Conservation (phyloP, 768 basidiomycete genomes). For the Podaxis mareebaensis region DNA sequence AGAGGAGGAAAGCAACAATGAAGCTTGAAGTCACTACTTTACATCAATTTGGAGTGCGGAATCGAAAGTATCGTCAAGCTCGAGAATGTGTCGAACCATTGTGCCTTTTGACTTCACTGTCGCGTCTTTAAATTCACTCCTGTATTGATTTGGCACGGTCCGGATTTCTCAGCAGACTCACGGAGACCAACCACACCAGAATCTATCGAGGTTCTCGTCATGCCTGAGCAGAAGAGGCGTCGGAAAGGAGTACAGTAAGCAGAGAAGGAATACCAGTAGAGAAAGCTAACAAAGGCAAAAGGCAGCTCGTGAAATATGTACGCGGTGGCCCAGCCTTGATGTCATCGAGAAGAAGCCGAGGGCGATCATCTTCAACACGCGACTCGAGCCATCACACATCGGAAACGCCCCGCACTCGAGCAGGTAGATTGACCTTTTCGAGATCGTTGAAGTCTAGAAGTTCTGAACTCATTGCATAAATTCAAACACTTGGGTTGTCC, state of each 20-base stretch:
- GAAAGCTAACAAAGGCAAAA: background rate
- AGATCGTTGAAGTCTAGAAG: background rate
- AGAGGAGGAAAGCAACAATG: too few relatives aligned
- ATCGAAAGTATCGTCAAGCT: too few relatives aligned
- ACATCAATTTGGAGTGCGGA: too few relatives aligned
- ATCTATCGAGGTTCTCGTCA: background rate
- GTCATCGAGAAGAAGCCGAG: background rate
- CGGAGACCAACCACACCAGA: too few relatives aligned
- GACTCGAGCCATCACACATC: background rate
- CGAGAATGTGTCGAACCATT: too few relatives aligned
- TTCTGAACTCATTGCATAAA: background rate
- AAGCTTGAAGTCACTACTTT: too few relatives aligned
- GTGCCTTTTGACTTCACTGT: too few relatives aligned
- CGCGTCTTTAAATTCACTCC: too few relatives aligned
- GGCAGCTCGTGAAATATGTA: background rate
- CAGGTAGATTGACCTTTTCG: background rate
- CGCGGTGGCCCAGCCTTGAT: background rate
- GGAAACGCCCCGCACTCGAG: background rate
- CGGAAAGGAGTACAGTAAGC: background rate
- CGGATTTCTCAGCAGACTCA: too few relatives aligned
- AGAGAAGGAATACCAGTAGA: too few relatives aligned
- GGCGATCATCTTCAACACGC: background rate
- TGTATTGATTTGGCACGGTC: too few relatives aligned
- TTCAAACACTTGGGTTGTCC: background rate
- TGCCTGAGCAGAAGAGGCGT: background rate